A percentile compares a stretch with the other conserved stretches of the same genome.
Conservation (phyloP, 257 asterid genomes). For the Fraxinus anomala region DNA sequence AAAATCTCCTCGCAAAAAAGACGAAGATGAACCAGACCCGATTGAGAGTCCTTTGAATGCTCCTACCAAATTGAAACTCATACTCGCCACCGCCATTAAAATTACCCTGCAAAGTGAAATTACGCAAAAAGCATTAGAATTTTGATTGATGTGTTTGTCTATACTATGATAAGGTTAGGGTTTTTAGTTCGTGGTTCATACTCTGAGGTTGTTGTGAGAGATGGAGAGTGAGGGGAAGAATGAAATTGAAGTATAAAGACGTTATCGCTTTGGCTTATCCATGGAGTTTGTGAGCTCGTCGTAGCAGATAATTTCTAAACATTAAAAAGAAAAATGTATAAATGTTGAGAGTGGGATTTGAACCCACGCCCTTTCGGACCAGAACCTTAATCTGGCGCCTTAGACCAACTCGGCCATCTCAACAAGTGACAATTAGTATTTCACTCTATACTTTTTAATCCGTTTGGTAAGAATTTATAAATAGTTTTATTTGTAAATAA, state of each 20-base stretch:
- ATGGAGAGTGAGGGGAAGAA: not conserved
- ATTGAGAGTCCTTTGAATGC: slow-evolving; percentile 76
- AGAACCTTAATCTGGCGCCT: slow-evolving; percentile 90
- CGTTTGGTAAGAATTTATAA: no score
- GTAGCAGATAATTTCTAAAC: slow-evolving; percentile 2
- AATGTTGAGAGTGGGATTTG: slow-evolving; percentile 23
- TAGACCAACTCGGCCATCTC: slow-evolving; percentile 99
- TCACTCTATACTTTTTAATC: no score
- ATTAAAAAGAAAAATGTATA: not conserved
- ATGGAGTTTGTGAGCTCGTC: slow-evolving; percentile 13
- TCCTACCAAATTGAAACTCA: slow-evolving; percentile 62
- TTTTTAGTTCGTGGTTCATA: slow-evolving; percentile 11
- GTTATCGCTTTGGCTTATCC: slow-evolving; percentile 36
- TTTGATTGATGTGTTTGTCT: not conserved
- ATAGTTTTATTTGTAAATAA: no score
- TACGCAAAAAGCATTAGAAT: not conserved
- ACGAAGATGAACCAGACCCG: slow-evolving; percentile 55
- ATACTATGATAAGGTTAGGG: not conserved
- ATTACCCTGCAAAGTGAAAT: slow-evolving; percentile 7
- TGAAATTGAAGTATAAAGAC: not conserved
- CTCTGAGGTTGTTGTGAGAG: slow-evolving; percentile 15
- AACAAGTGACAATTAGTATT: slow-evolving; percentile 21
- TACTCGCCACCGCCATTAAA: slow-evolving; percentile 62
- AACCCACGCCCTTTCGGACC: slow-evolving; percentile 26
- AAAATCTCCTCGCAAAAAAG: slow-evolving; percentile 62